phyloP scores from a whole-genome alignment of 2,329 filamentous ascomycete species.

The Dryadomyces quercivorus region DNA sequence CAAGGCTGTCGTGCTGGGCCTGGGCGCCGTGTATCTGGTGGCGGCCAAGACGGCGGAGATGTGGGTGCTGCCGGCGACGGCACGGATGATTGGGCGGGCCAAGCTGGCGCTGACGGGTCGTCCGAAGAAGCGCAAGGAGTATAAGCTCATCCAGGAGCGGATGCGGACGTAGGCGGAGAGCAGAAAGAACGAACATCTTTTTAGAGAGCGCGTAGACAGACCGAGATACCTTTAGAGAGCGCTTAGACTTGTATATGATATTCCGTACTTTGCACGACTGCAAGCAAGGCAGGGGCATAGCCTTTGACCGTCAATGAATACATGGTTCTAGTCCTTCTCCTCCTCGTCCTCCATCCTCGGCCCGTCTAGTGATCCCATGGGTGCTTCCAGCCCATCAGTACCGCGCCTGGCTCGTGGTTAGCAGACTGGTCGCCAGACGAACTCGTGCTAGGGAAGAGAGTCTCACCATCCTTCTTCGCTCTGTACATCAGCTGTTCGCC shows the following conservation, averaged over 20 bases:
- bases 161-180: constrained; percentile 31
- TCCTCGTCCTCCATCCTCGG: not conserved
- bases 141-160: constrained; percentile 67
- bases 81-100: constrained; percentile 50
- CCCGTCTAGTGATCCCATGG: constrained; percentile 77
- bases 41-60: constrained; percentile 62
- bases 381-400: constrained; percentile 84
- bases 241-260: no score
- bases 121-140: constrained; percentile 72
- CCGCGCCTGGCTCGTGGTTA: constrained; percentile 41
- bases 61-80: constrained; percentile 55
- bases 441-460: not conserved
- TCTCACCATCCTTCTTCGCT: constrained; percentile 80
- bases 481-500: constrained; percentile 76
- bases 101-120: constrained; percentile 45
- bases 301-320: no score
- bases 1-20: constrained; percentile 54
- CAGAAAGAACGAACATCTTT: not conserved
- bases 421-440: not conserved
- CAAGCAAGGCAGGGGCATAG: no score
- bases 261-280: no score
- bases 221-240: no score
- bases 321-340: not conserved
- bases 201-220: not conserved
- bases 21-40: constrained; percentile 59